Evolutionary conservation across 2,329 filamentous ascomycete species (phyloP), one percentile per base, ranked within the genome.

Genomic region (Cladosporium sp.): DNA sequence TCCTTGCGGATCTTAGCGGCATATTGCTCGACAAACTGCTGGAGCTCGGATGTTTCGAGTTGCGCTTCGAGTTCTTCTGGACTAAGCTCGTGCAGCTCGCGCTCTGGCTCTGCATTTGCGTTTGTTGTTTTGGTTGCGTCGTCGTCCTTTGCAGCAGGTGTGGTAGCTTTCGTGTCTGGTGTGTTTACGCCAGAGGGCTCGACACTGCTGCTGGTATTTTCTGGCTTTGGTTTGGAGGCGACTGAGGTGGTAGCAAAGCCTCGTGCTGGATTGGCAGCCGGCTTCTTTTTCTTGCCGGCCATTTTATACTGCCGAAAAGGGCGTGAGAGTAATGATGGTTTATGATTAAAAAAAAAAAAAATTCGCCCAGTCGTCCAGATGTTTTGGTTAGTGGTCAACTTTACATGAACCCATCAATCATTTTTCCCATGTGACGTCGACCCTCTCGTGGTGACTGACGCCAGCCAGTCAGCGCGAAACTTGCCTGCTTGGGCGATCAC

Each of bases 241-340:
- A 95, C 79, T 1, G 92, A 97, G 11, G 88, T 94, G 4, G 93
- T 98, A 57, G 92, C 89, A 72, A 96, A 95, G 15, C 91, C 93
- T 68, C 93, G 80, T 33, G 90, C 89, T 53, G 91, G 88, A 69
- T 96, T 97, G 27, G 85, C 81, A 20, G 82, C 80, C 49, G 86
- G 78, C 79, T 96, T 97, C 77, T 89, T 94, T 74, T 96, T 95
- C 73, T 95, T 95, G 70, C 54, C 60, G 35, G 58, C 54, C 62
- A 63, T 62, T 16, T n/a, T n/a, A 9, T n/a, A 16, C 15, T 35
- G 13, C 15, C 8, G 3, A 6, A 16, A 13, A 20, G 27, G 19
- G 5, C 5, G 22, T 27, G 4, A 9, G 22, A 27, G 4, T 9
- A 27, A 9, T 9, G 22, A 9, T 4, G 4, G 22, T 27, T 27